These are phyloP conservation scores for Cladophialophora immunda DNA, from an alignment of 2,329 filamentous ascomycete genomes.

Conservation along the genomic window DNA sequence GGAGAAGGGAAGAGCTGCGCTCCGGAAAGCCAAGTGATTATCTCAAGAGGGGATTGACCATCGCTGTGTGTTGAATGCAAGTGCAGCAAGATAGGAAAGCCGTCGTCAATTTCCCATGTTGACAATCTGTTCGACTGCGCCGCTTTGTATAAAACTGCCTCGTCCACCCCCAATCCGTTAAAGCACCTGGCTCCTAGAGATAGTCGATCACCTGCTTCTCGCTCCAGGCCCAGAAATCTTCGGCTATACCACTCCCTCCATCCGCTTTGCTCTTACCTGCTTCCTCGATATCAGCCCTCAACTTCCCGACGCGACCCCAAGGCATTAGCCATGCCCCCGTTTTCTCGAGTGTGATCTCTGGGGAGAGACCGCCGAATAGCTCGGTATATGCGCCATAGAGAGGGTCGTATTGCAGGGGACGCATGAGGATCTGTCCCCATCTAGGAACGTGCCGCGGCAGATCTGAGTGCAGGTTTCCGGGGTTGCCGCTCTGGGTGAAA, in stretches of 20 bases:
- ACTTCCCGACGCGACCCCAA: conserved; percentile 25
- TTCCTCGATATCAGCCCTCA: conserved; percentile 1
- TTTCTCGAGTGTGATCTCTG: conserved; percentile 53
- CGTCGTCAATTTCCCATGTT: neutral
- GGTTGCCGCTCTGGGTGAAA: conserved; percentile 28
- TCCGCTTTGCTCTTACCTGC: conserved; percentile 33
- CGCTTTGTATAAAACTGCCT: neutral
- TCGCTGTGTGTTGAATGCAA: neutral
- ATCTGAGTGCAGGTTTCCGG: conserved; percentile 31
- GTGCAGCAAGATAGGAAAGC: neutral
- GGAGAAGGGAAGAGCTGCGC: conserved; percentile 14
- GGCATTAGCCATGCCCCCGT: conserved; percentile 40
- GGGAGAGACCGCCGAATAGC: conserved; percentile 57
- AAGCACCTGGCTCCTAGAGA: neutral
- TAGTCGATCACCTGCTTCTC: conserved; percentile 45
- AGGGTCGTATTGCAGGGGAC: conserved; percentile 44
- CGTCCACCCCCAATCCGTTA: too few relatives aligned
- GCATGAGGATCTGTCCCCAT: conserved; percentile 37
- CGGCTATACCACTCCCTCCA: conserved; percentile 44
- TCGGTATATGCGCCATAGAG: conserved; percentile 58
- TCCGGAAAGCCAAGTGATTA: conserved; percentile 6
- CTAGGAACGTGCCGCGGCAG: conserved; percentile 43
- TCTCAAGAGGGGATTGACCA: neutral
- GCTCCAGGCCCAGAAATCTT: conserved; percentile 53
- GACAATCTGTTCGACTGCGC: neutral